phyloP scores from a whole-genome alignment of 1,284 basidiomycete species.

The Coniferiporia weirii region DNA sequence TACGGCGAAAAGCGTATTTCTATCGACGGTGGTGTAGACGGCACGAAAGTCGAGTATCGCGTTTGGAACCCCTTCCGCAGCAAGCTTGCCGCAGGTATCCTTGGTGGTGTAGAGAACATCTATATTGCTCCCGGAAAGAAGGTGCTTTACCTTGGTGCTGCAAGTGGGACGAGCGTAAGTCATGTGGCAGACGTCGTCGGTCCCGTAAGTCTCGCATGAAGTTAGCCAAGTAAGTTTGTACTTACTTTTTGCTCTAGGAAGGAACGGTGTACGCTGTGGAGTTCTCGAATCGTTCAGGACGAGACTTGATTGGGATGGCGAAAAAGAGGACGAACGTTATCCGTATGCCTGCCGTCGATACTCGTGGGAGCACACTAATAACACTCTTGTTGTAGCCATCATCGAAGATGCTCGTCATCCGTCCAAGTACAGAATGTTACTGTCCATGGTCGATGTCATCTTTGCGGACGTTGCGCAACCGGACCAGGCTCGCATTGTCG shows the following conservation, averaged over 20 bases:
- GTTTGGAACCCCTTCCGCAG: constrained; percentile 99
- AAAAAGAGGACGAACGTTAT: constrained; percentile 99
- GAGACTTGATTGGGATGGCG: constrained; percentile 99
- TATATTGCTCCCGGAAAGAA: constrained; percentile 93
- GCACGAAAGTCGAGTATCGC: constrained; percentile 92
- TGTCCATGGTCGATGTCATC: constrained; percentile 91
- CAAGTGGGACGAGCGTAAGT: constrained; percentile 94
- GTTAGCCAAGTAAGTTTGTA: background rate
- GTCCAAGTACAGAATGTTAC: constrained; percentile 92
- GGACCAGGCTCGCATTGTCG: constrained; percentile 95
- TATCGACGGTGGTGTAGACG: constrained; percentile 73
- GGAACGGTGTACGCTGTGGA: constrained; percentile 98
- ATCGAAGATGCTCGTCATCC: constrained; percentile 96
- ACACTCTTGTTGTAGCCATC: constrained; percentile 59
- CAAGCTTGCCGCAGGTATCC: constrained; percentile 95
- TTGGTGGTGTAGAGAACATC: constrained; percentile 93
- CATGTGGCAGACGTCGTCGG: constrained; percentile 99
- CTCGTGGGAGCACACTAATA: constrained; percentile 12
- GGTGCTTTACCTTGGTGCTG: constrained; percentile 97
- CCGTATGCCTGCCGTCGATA: constrained; percentile 41
- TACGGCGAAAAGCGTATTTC: constrained; percentile 98
- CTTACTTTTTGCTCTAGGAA: constrained; percentile 46
- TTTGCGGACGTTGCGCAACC: constrained; percentile 99
- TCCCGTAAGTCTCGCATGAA: constrained; percentile 52
- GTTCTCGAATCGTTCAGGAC: constrained; percentile 94